phyloP scores from a whole-genome alignment of 129 eudicot genomes.

The Silybum marianum region DNA sequence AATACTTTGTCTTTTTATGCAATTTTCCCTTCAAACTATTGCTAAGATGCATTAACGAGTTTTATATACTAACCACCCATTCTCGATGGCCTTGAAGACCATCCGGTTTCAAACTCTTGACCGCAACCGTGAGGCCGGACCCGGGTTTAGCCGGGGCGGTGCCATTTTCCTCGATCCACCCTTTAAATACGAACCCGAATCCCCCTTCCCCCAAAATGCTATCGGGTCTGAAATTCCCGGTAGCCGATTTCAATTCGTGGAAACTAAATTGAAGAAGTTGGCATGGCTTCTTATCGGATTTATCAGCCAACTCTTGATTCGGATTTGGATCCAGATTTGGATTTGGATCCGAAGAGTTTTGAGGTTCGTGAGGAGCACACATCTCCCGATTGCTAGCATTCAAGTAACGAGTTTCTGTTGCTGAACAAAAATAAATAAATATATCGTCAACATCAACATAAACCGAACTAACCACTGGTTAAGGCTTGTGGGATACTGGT shows the following conservation, averaged over 20 bases:
- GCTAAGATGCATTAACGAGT: background rate
- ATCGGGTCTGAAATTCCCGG: conserved; percentile 92
- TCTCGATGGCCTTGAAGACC: conserved; percentile 99
- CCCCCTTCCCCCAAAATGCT: conserved; percentile 98
- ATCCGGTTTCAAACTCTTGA: conserved; percentile 93
- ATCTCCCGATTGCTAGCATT: conserved; percentile 96
- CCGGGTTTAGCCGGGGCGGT: conserved; percentile 96
- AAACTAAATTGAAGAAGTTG: conserved; percentile 77
- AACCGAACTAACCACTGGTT: too few species aligned
- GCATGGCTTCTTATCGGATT: conserved; percentile 47
- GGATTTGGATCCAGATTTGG: conserved; percentile 37
- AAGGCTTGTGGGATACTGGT: too few species aligned
- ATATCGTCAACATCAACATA: background rate
- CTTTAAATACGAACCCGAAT: conserved; percentile 88
- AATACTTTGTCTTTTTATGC: background rate
- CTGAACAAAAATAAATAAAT: conserved; percentile 42
- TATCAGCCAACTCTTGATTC: conserved; percentile 33
- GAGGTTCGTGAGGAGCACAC: conserved; percentile 83
- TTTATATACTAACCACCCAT: conserved; percentile 84
- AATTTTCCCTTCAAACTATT: background rate
- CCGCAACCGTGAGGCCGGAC: conserved; percentile 83
- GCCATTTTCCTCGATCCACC: conserved; percentile 98
- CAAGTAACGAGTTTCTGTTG: conserved; percentile 84
- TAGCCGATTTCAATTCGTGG: conserved; percentile 87
- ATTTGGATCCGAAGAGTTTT: conserved; percentile 47